phyloP scores from a whole-genome alignment of 352 stramenopile genomes.

The Salisapilia sapeloensis region DNA sequence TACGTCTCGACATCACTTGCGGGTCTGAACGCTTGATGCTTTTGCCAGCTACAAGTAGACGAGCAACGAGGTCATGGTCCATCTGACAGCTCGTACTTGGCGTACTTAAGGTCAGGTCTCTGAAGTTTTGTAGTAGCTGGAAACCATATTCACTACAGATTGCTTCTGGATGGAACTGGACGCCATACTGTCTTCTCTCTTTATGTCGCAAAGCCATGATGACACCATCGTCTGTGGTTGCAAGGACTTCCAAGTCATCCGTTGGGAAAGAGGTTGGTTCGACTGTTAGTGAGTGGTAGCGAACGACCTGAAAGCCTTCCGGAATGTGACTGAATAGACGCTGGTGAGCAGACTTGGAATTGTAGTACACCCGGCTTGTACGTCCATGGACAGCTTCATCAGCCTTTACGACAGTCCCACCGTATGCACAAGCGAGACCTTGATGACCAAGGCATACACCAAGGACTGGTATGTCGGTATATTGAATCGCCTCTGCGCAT shows the following conservation, averaged over 20 bases:
- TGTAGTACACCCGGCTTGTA: conserved; percentile 55
- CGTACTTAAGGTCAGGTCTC: conserved; percentile 30
- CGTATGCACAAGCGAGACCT: conserved; percentile 82
- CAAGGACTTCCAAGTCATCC: conserved; percentile 37
- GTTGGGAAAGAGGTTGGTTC: conserved; percentile 19
- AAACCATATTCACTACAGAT: conserved; percentile 82
- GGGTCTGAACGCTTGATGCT: neutral
- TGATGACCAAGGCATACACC: conserved; percentile 97
- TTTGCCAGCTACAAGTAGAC: neutral
- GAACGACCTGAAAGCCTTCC: conserved; percentile 82
- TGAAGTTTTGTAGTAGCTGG: conserved; percentile 83
- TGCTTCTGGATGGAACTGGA: conserved; percentile 96
- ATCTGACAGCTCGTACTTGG: conserved; percentile 22
- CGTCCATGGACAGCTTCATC: conserved; percentile 88
- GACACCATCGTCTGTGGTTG: conserved; percentile 42
- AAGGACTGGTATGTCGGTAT: conserved; percentile 69
- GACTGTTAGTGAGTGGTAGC: conserved; percentile 93
- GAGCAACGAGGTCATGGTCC: conserved; percentile 9
- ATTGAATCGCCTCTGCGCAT: conserved; percentile 57
- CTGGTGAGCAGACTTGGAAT: conserved; percentile 5
- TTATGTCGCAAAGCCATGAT: conserved; percentile 85
- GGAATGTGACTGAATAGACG: conserved; percentile 38
- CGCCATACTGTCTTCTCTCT: conserved; percentile 80
- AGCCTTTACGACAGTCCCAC: conserved; percentile 62
- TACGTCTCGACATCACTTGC: conserved; percentile 3